Base-by-base conservation (phyloP, 2,329 filamentous ascomycete genomes). In the Setomelanomma holmii region DNA sequence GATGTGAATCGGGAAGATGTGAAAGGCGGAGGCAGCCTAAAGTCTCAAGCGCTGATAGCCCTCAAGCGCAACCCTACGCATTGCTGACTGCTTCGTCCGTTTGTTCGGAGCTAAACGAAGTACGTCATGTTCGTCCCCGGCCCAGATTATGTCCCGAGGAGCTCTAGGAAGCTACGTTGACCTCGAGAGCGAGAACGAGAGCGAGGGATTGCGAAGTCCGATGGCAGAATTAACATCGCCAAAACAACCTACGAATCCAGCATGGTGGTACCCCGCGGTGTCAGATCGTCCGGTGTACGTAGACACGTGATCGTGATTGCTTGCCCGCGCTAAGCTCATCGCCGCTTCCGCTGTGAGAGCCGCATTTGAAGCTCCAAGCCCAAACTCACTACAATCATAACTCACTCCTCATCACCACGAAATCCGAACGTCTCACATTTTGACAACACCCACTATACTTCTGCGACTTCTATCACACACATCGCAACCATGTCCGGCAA, bases 401-500 rank as follows among this genome's bases (percentile, higher is more conserved):
- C 39, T 36, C 36, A 19, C 23, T 27, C 40, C 30, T 23, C n/a
- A n/a, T n/a, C n/a, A 33, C 23, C 38, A 42, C 39, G 21, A 17
- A 20, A 34, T 19, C 44, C n/a, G 11, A 20, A 22, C 51, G 11
- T 11, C 27, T 3, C 55, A 21, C 38, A 47, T 21, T 21, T 22
- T n/a, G n/a, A n/a, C 33, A 41, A 19, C 45, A 19, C 33, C 11
- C 16, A 22, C 30, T 36, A 14, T 24, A 1, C 44, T 17, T 30
- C 23, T 20, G 1, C 45, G 33, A 45, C 10, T 20, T 39, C 39
- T 40, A 23, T 7, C 22, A 19, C 27, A 49, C 12, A 48, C 38
- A 30, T 30, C 16, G 14, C 35, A 56, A 65, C 34, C n/a, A 84
- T 84, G 82, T 83, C 82, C 53, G 75, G 71, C 66, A 30, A 40